Percentiles rank a stretch among this genome's conserved stretches.
Conservation (phyloP, 1,284 basidiomycete species). For the Ceratobasidium papillatum region DNA sequence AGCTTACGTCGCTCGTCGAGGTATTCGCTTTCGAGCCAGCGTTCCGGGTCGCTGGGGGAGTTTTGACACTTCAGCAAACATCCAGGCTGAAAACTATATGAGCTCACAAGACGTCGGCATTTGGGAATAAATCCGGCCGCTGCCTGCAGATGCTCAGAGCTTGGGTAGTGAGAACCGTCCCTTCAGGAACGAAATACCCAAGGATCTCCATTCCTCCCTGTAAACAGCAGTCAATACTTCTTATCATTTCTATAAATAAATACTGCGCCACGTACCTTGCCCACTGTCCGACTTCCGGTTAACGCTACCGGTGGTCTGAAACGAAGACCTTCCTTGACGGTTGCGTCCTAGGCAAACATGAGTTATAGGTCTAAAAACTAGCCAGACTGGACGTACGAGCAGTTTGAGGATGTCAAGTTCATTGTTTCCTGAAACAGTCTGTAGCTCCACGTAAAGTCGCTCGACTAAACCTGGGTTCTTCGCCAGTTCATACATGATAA, state of each 20-base stretch:
- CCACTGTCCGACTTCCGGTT: background rate
- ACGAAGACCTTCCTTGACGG: constrained; percentile 2
- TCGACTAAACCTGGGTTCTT: constrained; percentile 8
- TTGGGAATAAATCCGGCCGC: background rate
- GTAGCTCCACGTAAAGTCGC: background rate
- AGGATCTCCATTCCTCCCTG: constrained; percentile 1
- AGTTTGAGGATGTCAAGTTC: constrained; percentile 6
- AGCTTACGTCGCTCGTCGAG: background rate
- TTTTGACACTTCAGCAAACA: background rate
- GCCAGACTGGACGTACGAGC: background rate
- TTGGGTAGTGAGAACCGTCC: constrained; percentile 1
- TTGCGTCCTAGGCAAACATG: background rate
- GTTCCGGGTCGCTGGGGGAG: background rate
- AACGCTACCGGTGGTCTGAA: background rate
- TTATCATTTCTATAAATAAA: background rate
- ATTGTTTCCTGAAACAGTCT: constrained; percentile 7
- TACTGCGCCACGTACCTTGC: background rate
- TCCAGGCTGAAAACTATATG: background rate
- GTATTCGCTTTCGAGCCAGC: background rate
- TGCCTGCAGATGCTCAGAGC: constrained; percentile 7
- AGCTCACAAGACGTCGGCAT: background rate
- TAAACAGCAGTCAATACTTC: background rate
- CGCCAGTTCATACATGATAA: constrained; percentile 13
- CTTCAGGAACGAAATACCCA: constrained; percentile 3
- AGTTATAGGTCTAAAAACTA: background rate